Conservation (phyloP, 352 stramenopile genomes). For the Globisporangium spinosum region DNA sequence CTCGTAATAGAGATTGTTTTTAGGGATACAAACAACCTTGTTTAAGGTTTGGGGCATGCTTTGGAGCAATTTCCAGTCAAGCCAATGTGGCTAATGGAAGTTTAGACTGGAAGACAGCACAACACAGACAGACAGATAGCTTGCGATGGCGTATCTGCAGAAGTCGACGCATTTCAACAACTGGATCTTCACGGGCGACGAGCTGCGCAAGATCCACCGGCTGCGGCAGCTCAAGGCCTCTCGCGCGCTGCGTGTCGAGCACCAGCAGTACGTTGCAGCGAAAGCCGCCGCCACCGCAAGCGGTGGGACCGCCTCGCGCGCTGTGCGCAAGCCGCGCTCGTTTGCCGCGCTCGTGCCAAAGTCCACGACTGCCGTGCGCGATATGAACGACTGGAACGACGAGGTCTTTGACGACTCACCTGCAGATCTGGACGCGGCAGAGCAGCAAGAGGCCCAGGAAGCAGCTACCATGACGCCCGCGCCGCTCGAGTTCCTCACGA, state of each 20-base stretch:
- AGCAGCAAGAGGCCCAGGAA: constrained; percentile 55
- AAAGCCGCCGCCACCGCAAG: constrained; percentile 19
- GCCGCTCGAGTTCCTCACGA: constrained; percentile 53
- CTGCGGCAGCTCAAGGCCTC: constrained; percentile 68
- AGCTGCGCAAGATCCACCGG: constrained; percentile 50
- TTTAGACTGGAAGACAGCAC: neutral
- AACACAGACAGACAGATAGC: neutral
- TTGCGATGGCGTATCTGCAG: constrained; percentile 73
- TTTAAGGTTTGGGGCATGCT: too few species aligned
- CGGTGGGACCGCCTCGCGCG: constrained; percentile 17
- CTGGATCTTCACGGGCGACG: constrained; percentile 73
- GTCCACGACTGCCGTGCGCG: constrained; percentile 53
- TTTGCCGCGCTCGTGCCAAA: constrained; percentile 72
- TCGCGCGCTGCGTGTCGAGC: constrained; percentile 57
- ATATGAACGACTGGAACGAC: constrained; percentile 79
- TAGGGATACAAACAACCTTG: too few species aligned
- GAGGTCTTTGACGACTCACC: constrained; percentile 39
- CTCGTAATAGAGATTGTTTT: too few species aligned
- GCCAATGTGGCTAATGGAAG: neutral
- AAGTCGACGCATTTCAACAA: constrained; percentile 89
- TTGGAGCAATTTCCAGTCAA: neutral
- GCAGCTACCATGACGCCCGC: constrained; percentile 21
- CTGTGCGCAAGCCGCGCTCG: constrained; percentile 60
- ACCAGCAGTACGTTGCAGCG: constrained; percentile 36
- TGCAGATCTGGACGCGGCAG: constrained; percentile 34